These are phyloP conservation scores for Salvia splendens DNA, from an alignment of 257 asterid genomes.

Conservation along the genomic window DNA sequence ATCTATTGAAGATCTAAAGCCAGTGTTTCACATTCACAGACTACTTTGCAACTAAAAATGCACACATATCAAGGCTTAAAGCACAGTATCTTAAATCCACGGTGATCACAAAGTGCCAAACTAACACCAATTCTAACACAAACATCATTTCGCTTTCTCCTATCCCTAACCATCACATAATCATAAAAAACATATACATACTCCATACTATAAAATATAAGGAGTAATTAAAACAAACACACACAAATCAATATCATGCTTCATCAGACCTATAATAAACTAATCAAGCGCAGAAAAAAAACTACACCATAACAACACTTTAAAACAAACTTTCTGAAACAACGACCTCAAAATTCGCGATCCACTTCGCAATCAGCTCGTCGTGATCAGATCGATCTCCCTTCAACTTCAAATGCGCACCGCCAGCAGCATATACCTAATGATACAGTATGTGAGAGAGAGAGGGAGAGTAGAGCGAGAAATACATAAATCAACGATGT, in stretches of 20 bases:
- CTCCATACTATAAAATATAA: too few relatives aligned
- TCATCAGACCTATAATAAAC: neutral
- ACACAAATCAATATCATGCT: neutral
- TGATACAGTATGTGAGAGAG: neutral
- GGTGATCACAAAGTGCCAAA: slow-evolving; percentile 6
- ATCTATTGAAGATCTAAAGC: neutral
- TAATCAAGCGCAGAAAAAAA: neutral
- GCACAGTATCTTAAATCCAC: neutral
- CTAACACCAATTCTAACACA: slow-evolving; percentile 12
- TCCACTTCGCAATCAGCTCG: slow-evolving; percentile 35
- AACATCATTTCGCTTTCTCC: neutral
- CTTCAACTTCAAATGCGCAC: slow-evolving; percentile 17
- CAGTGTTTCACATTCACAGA: slow-evolving; percentile 14
- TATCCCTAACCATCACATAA: slow-evolving; percentile 13
- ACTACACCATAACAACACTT: neutral
- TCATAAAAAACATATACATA: neutral
- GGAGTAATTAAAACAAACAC: neutral
- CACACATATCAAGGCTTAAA: neutral
- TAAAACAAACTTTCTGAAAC: slow-evolving; percentile 9
- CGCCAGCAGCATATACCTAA: slow-evolving; percentile 10
- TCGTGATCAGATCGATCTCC: slow-evolving; percentile 16
- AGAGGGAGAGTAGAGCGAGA: neutral
- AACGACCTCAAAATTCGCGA: slow-evolving; percentile 47
- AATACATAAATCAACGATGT: slow-evolving; percentile 1
- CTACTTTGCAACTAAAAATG: too few relatives aligned